Conservation (phyloP, 345 rosid species). For the Balakata baccata region DNA sequence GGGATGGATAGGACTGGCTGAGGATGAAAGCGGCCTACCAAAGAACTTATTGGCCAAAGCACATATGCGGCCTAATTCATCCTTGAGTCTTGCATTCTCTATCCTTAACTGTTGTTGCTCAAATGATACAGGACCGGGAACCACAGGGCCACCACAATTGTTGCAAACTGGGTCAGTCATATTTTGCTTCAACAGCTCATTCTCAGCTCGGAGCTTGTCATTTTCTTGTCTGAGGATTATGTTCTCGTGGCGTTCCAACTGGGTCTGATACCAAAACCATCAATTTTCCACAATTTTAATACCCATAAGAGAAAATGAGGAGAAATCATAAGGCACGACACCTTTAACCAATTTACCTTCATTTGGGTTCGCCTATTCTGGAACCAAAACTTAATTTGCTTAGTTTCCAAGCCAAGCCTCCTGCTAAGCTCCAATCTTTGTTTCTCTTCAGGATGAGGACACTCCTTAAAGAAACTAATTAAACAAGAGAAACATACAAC, state of each 20-base stretch:
- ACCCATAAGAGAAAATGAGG: not conserved
- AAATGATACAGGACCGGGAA: conserved; percentile 37
- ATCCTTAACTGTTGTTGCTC: conserved; percentile 52
- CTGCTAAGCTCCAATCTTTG: conserved; percentile 55
- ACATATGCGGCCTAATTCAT: conserved; percentile 46
- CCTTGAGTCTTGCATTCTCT: conserved; percentile 65
- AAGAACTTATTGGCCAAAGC: conserved; percentile 51
- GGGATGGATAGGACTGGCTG: conserved; percentile 26
- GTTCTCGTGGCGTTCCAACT: conserved; percentile 70
- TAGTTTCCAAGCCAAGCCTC: conserved; percentile 49
- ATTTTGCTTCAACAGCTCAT: conserved; percentile 46
- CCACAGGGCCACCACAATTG: conserved; percentile 58
- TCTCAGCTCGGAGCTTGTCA: conserved; percentile 59
- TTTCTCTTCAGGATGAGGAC: conserved; percentile 73
- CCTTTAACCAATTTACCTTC: conserved; percentile 44
- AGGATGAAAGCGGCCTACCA: conserved; percentile 46
- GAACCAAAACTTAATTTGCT: conserved; percentile 80
- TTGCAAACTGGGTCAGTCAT: conserved; percentile 51
- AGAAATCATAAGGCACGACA: not conserved
- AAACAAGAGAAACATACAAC: not conserved
- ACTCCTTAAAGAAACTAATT: conserved; percentile 54
- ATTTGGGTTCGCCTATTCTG: conserved; percentile 76
- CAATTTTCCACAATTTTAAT: not conserved
- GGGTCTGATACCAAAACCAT: conserved; percentile 43
- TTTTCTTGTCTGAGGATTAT: conserved; percentile 57